Percentiles rank a stretch among this genome's conserved stretches.
Conservation (phyloP, 257 asterid genomes). For the Plectranthus barbatus region DNA sequence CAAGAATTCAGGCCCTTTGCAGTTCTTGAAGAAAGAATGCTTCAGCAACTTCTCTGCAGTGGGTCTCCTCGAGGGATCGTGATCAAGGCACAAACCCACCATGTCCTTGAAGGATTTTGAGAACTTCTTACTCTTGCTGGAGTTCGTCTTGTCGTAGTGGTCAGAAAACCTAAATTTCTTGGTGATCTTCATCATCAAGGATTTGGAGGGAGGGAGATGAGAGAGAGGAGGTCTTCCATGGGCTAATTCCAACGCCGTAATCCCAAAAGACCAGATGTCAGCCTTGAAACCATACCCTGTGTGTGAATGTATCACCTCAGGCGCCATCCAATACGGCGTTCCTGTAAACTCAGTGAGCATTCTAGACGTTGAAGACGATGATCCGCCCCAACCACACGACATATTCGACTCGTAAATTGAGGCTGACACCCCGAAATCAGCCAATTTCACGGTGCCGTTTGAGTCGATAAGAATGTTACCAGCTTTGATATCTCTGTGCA, state of each 20-base stretch:
- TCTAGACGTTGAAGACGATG: slow-evolving; percentile 30
- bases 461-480: slow-evolving; percentile 70
- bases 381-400: slow-evolving; percentile 13
- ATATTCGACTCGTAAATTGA: slow-evolving; percentile 44
- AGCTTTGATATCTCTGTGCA: slow-evolving; percentile 70
- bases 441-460: slow-evolving; percentile 55
- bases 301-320: slow-evolving; percentile 75
- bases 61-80: slow-evolving; percentile 77
- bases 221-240: slow-evolving; percentile 89
- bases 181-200: slow-evolving; percentile 68
- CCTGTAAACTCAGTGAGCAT: slow-evolving; percentile 63
- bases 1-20: slow-evolving; percentile 48
- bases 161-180: slow-evolving; percentile 67
- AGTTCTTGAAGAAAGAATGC: slow-evolving; percentile 60
- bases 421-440: slow-evolving; percentile 86
- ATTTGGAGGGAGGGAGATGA: slow-evolving; percentile 69
- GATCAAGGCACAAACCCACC: slow-evolving; percentile 77
- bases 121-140: slow-evolving; percentile 47
- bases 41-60: slow-evolving; percentile 57
- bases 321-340: slow-evolving; percentile 92
- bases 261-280: slow-evolving; percentile 90
- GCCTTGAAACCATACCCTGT: slow-evolving; percentile 76
- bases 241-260: slow-evolving; percentile 76
- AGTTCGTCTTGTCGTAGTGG: slow-evolving; percentile 45
- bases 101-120: slow-evolving; percentile 63